phyloP scores from a whole-genome alignment of 2,329 filamentous ascomycete species.

The Cadophora malorum region DNA sequence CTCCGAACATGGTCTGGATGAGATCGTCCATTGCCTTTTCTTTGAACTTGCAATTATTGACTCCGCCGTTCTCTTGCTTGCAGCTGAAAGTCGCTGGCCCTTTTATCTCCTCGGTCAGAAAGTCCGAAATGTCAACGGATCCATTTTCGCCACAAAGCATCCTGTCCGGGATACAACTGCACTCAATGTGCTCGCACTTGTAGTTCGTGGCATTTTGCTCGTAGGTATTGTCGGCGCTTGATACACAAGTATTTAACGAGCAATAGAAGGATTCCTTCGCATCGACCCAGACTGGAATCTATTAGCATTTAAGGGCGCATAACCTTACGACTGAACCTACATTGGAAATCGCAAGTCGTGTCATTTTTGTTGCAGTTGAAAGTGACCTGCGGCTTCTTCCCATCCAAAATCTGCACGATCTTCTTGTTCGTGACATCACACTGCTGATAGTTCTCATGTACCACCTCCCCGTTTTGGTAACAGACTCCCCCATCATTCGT shows the following conservation, averaged over 20 bases:
- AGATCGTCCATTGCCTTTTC: slow-evolving; percentile 93
- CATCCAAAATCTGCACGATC: slow-evolving; percentile 85
- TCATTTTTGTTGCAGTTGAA: slow-evolving; percentile 84
- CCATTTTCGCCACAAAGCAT: slow-evolving; percentile 94
- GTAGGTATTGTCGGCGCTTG: slow-evolving; percentile 70
- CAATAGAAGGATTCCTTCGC: slow-evolving; percentile 96
- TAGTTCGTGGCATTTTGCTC: slow-evolving; percentile 83
- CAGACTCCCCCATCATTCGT: slow-evolving; percentile 83
- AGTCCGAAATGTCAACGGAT: slow-evolving; percentile 91
- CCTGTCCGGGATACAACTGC: slow-evolving; percentile 85
- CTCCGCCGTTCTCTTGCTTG: slow-evolving; percentile 66
- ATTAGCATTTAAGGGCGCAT: slow-evolving; percentile 26
- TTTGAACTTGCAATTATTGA: slow-evolving; percentile 78
- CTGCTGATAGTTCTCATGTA: slow-evolving; percentile 96
- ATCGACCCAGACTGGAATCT: slow-evolving; percentile 85
- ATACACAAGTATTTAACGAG: slow-evolving; percentile 80
- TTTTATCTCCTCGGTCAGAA: slow-evolving; percentile 80
- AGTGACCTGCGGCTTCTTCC: slow-evolving; percentile 88
- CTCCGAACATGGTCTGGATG: slow-evolving; percentile 88
- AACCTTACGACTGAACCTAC: slow-evolving; percentile 54
- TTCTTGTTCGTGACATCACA: slow-evolving; percentile 97
- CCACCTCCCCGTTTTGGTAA: slow-evolving; percentile 87
- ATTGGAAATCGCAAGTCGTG: slow-evolving; percentile 91
- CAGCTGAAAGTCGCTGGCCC: slow-evolving; percentile 88
- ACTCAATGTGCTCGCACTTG: slow-evolving; percentile 82